A percentile compares a stretch with the other conserved stretches of the same genome.
Evolutionary conservation across 805 yeast species (phyloP).

Genomic region (Yarrowia keelungensis): DNA sequence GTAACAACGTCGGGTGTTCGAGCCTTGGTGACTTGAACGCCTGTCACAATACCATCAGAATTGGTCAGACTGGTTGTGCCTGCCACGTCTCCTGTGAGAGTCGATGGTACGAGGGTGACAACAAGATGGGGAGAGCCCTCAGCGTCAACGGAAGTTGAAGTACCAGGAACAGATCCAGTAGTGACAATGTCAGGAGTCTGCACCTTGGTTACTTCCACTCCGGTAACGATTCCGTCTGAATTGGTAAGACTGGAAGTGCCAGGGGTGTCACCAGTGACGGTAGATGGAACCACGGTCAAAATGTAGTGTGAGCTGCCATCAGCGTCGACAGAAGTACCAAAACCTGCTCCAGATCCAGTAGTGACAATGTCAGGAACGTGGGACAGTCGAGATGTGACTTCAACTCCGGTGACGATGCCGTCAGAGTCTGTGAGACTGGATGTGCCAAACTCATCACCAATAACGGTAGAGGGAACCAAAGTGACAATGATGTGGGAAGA

Average conservation of each 20-base stretch:
- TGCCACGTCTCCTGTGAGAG: not conserved
- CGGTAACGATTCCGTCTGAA: not conserved
- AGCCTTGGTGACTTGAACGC: not conserved
- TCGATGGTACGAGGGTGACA: not conserved
- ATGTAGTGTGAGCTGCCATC: not conserved
- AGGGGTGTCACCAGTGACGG: not conserved
- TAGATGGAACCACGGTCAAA: not conserved
- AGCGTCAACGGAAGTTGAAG: not conserved
- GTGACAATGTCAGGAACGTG: not conserved
- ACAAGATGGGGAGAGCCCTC: not conserved
- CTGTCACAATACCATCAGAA: not conserved
- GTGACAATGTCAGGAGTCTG: not conserved
- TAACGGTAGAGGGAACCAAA: not conserved
- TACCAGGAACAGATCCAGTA: conserved; percentile 1
- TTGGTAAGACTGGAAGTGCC: not conserved
- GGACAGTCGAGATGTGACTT: not conserved
- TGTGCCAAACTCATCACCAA: not conserved
- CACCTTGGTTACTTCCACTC: not conserved
- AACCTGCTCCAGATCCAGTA: not conserved
- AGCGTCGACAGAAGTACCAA: not conserved
- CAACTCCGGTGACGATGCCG: not conserved
- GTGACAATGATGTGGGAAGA: not conserved
- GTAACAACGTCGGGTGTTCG: not conserved
- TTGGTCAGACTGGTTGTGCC: too few species aligned
- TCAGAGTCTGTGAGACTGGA: not conserved